These are phyloP conservation scores for Parasitella parasitica DNA, from an alignment of 371 early-diverging fungal species.

Conservation along the genomic window DNA sequence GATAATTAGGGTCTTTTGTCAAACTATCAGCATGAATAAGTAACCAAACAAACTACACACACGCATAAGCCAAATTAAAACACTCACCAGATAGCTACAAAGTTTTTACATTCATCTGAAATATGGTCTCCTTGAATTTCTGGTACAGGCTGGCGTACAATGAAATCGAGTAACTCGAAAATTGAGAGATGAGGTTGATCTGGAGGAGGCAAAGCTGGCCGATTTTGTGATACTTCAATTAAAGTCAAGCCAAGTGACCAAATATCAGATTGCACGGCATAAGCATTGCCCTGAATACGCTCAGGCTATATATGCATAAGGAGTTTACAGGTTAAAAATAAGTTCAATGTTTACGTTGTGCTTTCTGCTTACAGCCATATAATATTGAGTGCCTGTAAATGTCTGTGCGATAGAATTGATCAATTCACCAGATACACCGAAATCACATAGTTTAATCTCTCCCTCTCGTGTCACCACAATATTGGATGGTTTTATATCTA, in stretches of 20 bases:
- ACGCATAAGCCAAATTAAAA: background rate
- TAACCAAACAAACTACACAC: background rate
- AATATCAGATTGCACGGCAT: slow-evolving; percentile 90
- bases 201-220: slow-evolving; percentile 84
- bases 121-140: slow-evolving; percentile 61
- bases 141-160: slow-evolving; percentile 88
- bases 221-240: slow-evolving; percentile 89
- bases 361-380: slow-evolving; percentile 90
- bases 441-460: slow-evolving; percentile 94
- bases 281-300: slow-evolving; percentile 89
- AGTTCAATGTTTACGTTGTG: background rate
- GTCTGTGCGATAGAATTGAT: slow-evolving; percentile 92
- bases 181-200: slow-evolving; percentile 69
- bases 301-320: slow-evolving; percentile 77
- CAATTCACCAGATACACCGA: slow-evolving; percentile 92
- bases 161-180: slow-evolving; percentile 90
- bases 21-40: slow-evolving; percentile 55
- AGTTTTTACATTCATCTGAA: slow-evolving; percentile 74
- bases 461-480: slow-evolving; percentile 85
- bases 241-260: slow-evolving; percentile 95
- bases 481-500: slow-evolving; percentile 91
- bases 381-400: slow-evolving; percentile 94
- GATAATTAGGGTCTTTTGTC: slow-evolving; percentile 74
- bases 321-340: background rate
- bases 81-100: slow-evolving; percentile 59